Conservation (phyloP, 169 alveolate genomes). For the Eimeria necatrix region DNA sequence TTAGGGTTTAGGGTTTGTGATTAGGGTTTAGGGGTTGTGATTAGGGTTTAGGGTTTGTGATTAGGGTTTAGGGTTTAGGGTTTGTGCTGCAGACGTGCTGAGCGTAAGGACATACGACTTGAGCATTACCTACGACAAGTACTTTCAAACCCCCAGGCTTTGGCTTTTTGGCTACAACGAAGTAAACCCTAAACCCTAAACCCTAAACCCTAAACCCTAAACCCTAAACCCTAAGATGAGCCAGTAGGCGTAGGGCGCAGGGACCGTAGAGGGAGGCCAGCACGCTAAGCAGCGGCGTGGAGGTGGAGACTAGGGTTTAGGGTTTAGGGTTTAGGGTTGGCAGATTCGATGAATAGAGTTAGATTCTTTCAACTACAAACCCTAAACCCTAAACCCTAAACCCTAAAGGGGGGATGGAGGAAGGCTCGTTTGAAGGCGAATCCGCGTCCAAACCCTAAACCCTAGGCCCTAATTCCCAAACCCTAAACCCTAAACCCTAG, state of each 20-base stretch:
- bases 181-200: slow-evolving; percentile 17
- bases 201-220: background rate
- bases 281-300: background rate
- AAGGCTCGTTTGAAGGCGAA: too few species aligned
- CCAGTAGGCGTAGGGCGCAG: too few species aligned
- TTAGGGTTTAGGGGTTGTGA: slow-evolving; percentile 16
- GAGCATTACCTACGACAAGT: slow-evolving; percentile 88
- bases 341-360: too few species aligned
- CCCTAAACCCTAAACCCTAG: too few species aligned
- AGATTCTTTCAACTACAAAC: too few species aligned
- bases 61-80: too few species aligned
- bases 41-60: slow-evolving; percentile 38
- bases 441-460: too few species aligned
- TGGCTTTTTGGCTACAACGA: slow-evolving; percentile 95
- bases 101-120: slow-evolving; percentile 82
- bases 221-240: background rate
- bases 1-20: slow-evolving; percentile 12
- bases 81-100: slow-evolving; percentile 69
- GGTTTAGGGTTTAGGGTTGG: slow-evolving; percentile 1
- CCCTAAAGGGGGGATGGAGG: too few species aligned
- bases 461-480: too few species aligned
- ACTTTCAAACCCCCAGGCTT: slow-evolving; percentile 94
- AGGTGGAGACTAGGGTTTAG: slow-evolving; percentile 20
- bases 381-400: too few species aligned
- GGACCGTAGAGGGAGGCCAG: background rate